These are phyloP conservation scores for Dioszegia hungarica DNA, from an alignment of 768 basidiomycete species.

Conservation along the genomic window DNA sequence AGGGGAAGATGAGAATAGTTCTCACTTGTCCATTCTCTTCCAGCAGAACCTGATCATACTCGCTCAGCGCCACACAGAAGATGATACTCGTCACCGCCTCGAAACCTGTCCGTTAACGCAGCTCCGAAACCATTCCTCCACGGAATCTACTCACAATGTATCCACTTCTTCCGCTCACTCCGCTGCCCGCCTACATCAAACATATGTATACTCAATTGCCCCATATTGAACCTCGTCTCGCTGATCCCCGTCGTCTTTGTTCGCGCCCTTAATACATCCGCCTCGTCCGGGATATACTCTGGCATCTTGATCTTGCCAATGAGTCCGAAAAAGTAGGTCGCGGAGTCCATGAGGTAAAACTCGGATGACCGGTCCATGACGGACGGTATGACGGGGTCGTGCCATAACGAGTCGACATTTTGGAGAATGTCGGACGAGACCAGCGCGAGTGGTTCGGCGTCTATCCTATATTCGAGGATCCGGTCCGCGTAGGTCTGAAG, in stretches of 20 bases:
- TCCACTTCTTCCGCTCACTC: slow-evolving; percentile 63
- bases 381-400: slow-evolving; percentile 53
- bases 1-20: neutral
- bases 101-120: slow-evolving; percentile 53
- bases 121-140: neutral
- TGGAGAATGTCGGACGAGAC: slow-evolving; percentile 49
- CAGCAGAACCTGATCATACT: slow-evolving; percentile 68
- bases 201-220: slow-evolving; percentile 58
- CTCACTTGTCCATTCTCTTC: slow-evolving; percentile 57
- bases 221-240: slow-evolving; percentile 66
- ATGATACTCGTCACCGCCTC: slow-evolving; percentile 76
- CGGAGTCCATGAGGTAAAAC: slow-evolving; percentile 95
- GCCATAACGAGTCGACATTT: slow-evolving; percentile 53
- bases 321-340: slow-evolving; percentile 80
- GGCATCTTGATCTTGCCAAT: slow-evolving; percentile 74
- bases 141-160: slow-evolving; percentile 46
- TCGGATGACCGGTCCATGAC: slow-evolving; percentile 55
- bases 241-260: slow-evolving; percentile 85
- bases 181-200: slow-evolving; percentile 76
- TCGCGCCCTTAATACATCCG: slow-evolving; percentile 80
- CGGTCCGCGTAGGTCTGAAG: slow-evolving; percentile 49
- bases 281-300: slow-evolving; percentile 78
- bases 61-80: slow-evolving; percentile 68
- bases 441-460: slow-evolving; percentile 43
- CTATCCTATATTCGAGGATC: slow-evolving; percentile 52